These are phyloP conservation scores for Neurospora intermedia DNA, from an alignment of 495 filamentous ascomycete genomes.

Conservation along the genomic window DNA sequence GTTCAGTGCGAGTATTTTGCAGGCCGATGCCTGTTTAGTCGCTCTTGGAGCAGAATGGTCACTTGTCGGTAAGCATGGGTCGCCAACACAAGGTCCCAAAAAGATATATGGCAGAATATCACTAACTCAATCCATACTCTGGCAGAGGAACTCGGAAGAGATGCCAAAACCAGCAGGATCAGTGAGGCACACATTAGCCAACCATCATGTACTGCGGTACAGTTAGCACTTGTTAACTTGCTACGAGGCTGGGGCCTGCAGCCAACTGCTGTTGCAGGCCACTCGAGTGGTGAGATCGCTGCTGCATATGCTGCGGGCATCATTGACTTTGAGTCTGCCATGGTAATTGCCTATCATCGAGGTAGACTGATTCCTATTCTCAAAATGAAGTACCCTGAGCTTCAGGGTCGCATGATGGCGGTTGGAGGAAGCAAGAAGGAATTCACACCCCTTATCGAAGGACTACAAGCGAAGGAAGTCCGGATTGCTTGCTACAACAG, in stretches of 20 bases:
- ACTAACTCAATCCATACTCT: background rate
- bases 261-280: slow-evolving; percentile 44
- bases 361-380: slow-evolving; percentile 25
- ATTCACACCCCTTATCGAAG: slow-evolving; percentile 26
- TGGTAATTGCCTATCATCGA: slow-evolving; percentile 41
- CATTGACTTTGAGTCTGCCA: slow-evolving; percentile 38
- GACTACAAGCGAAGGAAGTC: slow-evolving; percentile 26
- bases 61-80: slow-evolving; percentile 10
- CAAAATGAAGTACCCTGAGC: slow-evolving; percentile 18
- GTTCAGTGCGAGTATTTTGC: slow-evolving; percentile 23
- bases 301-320: slow-evolving; percentile 38
- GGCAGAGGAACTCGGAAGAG: slow-evolving; percentile 16
- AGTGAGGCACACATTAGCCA: slow-evolving; percentile 37
- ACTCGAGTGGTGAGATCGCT: slow-evolving; percentile 54
- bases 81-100: background rate
- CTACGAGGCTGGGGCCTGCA: slow-evolving; percentile 40
- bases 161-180: slow-evolving; percentile 31
- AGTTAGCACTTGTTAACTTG: slow-evolving; percentile 43
- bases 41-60: slow-evolving; percentile 28
- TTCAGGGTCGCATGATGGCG: slow-evolving; percentile 38
- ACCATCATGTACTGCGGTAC: slow-evolving; percentile 38
- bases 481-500: slow-evolving; percentile 48
- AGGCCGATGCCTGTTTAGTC: slow-evolving; percentile 19
- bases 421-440: slow-evolving; percentile 37
- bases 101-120: background rate